phyloP scores from a whole-genome alignment of 805 yeast genomes.

The Clavispora vitiphila region DNA sequence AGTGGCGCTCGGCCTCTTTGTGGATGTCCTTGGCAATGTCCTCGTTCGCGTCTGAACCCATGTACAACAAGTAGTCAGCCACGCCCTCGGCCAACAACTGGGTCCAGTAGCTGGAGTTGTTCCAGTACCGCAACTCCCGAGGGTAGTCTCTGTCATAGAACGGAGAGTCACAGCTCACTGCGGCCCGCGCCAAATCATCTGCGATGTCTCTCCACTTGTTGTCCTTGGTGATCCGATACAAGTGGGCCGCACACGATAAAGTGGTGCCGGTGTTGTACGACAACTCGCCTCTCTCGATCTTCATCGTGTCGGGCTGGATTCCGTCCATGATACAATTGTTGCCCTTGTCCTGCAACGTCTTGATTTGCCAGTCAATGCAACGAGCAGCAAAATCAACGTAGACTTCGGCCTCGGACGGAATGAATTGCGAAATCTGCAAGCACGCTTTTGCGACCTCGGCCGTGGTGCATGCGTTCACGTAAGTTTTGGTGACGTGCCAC shows the following conservation, averaged over 20 bases:
- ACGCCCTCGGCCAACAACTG: conserved; percentile 64
- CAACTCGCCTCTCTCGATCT: conserved; percentile 51
- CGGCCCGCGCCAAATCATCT: conserved; percentile 51
- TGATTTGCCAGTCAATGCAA: conserved; percentile 55
- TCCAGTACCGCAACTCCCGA: conserved; percentile 52
- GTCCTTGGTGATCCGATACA: conserved; percentile 49
- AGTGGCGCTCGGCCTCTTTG: conserved; percentile 48
- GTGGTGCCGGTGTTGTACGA: conserved; percentile 68
- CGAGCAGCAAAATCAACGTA: conserved; percentile 55
- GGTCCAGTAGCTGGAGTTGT: conserved; percentile 58
- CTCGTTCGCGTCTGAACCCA: conserved; percentile 38
- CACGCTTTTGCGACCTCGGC: conserved; percentile 64
- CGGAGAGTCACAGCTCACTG: conserved; percentile 49
- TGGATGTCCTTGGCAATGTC: conserved; percentile 32
- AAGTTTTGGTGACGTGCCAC: conserved; percentile 61
- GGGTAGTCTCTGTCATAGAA: conserved; percentile 63
- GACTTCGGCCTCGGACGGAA: conserved; percentile 42
- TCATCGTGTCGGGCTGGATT: conserved; percentile 40
- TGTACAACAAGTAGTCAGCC: conserved; percentile 55
- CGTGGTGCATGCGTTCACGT: conserved; percentile 62
- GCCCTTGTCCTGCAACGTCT: conserved; percentile 44
- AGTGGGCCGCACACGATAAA: conserved; percentile 46
- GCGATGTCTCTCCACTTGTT: conserved; percentile 46
- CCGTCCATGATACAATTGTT: conserved; percentile 63
- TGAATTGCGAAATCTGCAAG: conserved; percentile 49